Base-by-base conservation (phyloP, 129 eudicot genomes). In the Helianthus tuberosus region DNA sequence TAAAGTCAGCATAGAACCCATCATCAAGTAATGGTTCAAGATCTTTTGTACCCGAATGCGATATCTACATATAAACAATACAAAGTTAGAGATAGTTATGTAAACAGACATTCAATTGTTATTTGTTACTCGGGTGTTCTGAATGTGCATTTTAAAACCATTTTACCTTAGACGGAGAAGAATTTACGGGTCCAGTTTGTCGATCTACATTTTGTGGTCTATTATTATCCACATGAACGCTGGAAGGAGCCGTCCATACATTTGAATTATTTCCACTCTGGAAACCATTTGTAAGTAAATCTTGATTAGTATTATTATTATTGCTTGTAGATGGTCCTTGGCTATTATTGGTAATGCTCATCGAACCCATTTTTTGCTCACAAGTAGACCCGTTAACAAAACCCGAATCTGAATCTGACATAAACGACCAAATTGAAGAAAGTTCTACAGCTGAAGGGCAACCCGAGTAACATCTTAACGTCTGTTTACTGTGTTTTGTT, bases 381-480 rank as follows among this genome's bases (percentile, higher is more conserved):
- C 89, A 88, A 50, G 78, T 38, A 13, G 89, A 79, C 66, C 72
- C 84, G 16, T 57, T 80, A 35, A 41, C 83, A 16, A 59, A 69
- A 57, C 2, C 36, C 13, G 63, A 23, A 64, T 79, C 80, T 63
- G 65, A 11, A 29, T 87, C 87, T 11, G 80, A 69, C 76, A 85
- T 66, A 70, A 88, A 91, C 0, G 97, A 77, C 97, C 95, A 91
- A 55, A 86, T 80, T 3, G 65, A 64, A 47, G 89, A 84, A 36
- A 88, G 85, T 66, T 91, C 91, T 16, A 73, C 84, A 20, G 94
- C 74, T 7, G 95, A 88, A 64, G 95, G 97, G 59, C 97, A 91
- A 11, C 95, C 95, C 66, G 91, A 81, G 76, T 91, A 91, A 27
- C 83, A 83, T 57, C 73, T 82, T 63, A 88, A 77, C 0, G 82